These are phyloP conservation scores for Colletotrichum limetticola DNA, from an alignment of 2,329 filamentous ascomycete genomes.

Conservation along the genomic window DNA sequence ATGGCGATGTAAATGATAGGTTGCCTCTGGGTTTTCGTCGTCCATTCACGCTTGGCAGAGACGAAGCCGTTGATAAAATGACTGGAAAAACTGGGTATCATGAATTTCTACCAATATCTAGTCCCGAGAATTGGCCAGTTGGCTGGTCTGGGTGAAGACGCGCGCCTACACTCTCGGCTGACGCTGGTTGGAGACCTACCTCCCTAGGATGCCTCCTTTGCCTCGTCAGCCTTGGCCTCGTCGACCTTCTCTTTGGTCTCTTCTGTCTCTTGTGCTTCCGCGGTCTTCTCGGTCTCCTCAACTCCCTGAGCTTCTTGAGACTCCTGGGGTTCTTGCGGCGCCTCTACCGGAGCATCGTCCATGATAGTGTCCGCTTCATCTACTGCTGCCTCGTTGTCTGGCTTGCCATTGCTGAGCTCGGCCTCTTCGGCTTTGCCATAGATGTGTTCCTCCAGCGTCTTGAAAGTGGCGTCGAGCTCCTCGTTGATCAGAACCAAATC, in stretches of 20 bases:
- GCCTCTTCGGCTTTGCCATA: slow-evolving; percentile 7
- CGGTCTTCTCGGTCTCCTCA: not conserved
- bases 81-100: slow-evolving; percentile 22
- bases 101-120: slow-evolving; percentile 12
- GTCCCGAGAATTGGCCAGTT: not conserved
- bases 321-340: not conserved
- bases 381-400: not conserved
- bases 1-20: not conserved
- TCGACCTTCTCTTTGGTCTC: not conserved
- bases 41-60: not conserved
- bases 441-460: slow-evolving; percentile 25
- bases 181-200: not conserved
- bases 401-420: slow-evolving; percentile 2
- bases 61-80: not conserved
- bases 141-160: not conserved
- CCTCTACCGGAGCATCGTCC: slow-evolving; percentile 17
- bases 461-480: slow-evolving; percentile 30
- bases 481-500: slow-evolving; percentile 34
- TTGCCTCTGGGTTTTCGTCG: not conserved
- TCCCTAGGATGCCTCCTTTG: not conserved
- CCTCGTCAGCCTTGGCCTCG: not conserved
- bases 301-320: not conserved
- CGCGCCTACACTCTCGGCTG: not conserved
- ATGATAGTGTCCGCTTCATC: slow-evolving; percentile 17
- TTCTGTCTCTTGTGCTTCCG: not conserved